Conservation (phyloP, 176 grass and related monocot species). For the Avena sativa region DNA sequence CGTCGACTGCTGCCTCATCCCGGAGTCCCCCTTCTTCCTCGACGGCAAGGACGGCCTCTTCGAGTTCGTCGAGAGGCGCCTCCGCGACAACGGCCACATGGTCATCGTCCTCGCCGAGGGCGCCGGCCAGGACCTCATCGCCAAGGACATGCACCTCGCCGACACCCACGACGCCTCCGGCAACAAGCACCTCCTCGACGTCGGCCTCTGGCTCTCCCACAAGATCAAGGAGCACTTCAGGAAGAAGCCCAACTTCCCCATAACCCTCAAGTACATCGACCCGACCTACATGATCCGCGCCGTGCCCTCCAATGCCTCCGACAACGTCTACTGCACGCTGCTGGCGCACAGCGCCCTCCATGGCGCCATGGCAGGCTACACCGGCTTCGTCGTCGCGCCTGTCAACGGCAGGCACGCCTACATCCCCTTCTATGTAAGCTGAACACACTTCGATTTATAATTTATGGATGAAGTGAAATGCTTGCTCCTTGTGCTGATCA, state of each 20-base stretch:
- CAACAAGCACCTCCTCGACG: constrained; percentile 80
- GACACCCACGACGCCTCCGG: constrained; percentile 79
- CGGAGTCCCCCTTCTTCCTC: constrained; percentile 81
- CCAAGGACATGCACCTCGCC: constrained; percentile 56
- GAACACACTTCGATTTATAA: background rate
- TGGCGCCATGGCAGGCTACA: constrained; percentile 91
- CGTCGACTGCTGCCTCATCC: constrained; percentile 93
- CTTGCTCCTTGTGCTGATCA: background rate
- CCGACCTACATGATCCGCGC: constrained; percentile 95
- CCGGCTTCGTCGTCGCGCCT: constrained; percentile 79
- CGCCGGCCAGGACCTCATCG: constrained; percentile 86
- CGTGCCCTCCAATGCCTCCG: constrained; percentile 80
- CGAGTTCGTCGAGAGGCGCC: constrained; percentile 68
- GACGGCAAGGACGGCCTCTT: constrained; percentile 82
- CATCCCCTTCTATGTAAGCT: constrained; percentile 78
- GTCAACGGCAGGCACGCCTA: constrained; percentile 85
- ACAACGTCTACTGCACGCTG: constrained; percentile 86
- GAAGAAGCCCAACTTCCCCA: constrained; percentile 50
- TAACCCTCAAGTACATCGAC: constrained; percentile 91
- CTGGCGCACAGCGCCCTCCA: constrained; percentile 90
- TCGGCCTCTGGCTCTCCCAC: constrained; percentile 82
- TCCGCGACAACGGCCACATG: constrained; percentile 89
- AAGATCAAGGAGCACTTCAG: constrained; percentile 91
- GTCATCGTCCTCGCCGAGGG: constrained; percentile 93
- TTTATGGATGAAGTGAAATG: background rate